Evolutionary conservation across 2,329 filamentous ascomycete species (phyloP).

Genomic region (Xylariaceae sp.): DNA sequence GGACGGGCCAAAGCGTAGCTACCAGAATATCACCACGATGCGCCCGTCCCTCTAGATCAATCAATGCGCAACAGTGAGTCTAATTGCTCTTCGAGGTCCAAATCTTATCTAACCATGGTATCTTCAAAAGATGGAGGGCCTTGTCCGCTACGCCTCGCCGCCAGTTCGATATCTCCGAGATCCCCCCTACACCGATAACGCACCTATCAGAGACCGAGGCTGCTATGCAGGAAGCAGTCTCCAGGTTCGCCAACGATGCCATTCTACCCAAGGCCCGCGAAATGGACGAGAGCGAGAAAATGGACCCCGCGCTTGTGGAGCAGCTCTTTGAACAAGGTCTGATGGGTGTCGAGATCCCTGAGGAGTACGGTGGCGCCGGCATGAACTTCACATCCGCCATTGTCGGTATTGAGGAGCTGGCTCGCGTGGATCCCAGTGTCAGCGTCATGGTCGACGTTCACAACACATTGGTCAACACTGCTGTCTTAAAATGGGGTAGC

Average conservation of each 20-base stretch:
- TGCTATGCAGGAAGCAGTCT: slow-evolving; percentile 84
- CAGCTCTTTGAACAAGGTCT: slow-evolving; percentile 95
- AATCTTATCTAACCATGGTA: neutral
- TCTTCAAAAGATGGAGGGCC: slow-evolving; percentile 24
- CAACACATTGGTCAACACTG: slow-evolving; percentile 96
- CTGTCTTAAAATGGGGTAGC: slow-evolving; percentile 80
- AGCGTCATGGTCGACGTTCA: slow-evolving; percentile 95
- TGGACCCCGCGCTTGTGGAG: slow-evolving; percentile 86
- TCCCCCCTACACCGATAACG: slow-evolving; percentile 87
- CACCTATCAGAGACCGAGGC: slow-evolving; percentile 87
- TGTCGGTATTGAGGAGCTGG: slow-evolving; percentile 94
- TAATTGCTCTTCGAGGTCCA: slow-evolving; percentile 1
- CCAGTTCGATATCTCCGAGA: slow-evolving; percentile 64
- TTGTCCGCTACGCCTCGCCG: slow-evolving; percentile 59
- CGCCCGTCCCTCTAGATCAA: slow-evolving; percentile 24
- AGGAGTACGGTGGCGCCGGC: slow-evolving; percentile 91
- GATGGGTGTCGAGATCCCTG: slow-evolving; percentile 96
- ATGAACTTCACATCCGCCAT: slow-evolving; percentile 99
- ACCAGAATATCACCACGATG: slow-evolving; percentile 28
- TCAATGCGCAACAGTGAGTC: slow-evolving; percentile 31
- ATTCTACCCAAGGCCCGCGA: slow-evolving; percentile 89
- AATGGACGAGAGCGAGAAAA: slow-evolving; percentile 94
- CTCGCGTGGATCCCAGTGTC: slow-evolving; percentile 88
- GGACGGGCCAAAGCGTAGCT: slow-evolving; percentile 38
- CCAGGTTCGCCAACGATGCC: slow-evolving; percentile 84